Conservation (phyloP, 139 green algal species). For the Haematococcus sp. region DNA sequence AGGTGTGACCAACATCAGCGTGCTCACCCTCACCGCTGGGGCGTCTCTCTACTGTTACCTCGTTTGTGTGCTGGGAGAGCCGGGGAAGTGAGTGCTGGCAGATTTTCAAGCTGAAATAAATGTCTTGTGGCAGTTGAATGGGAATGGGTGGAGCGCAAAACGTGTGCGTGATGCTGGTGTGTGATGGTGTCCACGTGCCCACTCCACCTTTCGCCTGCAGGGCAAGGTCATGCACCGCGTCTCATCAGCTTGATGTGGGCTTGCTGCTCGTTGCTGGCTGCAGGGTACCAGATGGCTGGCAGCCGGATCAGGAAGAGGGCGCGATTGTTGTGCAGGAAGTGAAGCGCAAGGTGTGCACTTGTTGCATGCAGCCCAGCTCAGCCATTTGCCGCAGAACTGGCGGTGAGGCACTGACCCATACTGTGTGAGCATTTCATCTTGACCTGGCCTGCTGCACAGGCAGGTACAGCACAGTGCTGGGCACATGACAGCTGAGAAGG, state of each 20-base stretch:
- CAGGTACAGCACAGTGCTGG: too few relatives aligned
- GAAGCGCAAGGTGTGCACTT: constrained; percentile 56
- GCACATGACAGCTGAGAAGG: too few relatives aligned
- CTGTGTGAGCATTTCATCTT: background rate
- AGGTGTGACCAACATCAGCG: constrained; percentile 52
- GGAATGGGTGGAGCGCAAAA: background rate
- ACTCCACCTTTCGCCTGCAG: background rate
- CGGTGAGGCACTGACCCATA: background rate
- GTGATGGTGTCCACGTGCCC: background rate
- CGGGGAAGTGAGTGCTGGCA: constrained; percentile 55
- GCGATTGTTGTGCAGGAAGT: constrained; percentile 40
- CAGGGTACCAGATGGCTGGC: constrained; percentile 44
- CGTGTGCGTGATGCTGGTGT: background rate
- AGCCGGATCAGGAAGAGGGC: constrained; percentile 36
- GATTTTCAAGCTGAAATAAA: too few relatives aligned
- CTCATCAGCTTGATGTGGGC: background rate
- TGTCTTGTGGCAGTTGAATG: constrained; percentile 1
- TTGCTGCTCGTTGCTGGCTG: background rate
- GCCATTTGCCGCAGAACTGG: background rate
- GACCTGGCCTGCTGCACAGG: too few relatives aligned
- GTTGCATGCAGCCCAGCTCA: background rate
- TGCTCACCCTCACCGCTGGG: constrained; percentile 40
- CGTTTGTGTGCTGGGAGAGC: constrained; percentile 61
- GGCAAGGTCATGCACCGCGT: too few relatives aligned
- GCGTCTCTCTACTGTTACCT: constrained; percentile 57